A percentile compares a stretch with the other conserved stretches of the same genome.
These are phyloP conservation scores for Westerdykella aurantiaca DNA, from an alignment of 2,329 filamentous ascomycete species.

Conservation along the genomic window DNA sequence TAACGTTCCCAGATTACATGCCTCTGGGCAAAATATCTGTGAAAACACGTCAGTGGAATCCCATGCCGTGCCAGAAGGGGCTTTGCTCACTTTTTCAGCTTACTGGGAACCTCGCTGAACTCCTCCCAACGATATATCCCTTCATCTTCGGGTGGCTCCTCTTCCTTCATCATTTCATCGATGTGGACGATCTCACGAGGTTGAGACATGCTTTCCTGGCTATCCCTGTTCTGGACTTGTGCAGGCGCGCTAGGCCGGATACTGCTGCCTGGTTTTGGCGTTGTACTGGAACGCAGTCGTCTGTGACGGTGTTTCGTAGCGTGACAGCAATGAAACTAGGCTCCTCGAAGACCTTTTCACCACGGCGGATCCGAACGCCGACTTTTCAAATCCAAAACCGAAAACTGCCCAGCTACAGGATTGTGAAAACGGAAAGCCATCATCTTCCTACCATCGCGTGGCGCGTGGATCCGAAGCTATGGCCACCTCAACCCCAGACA, in stretches of 20 bases:
- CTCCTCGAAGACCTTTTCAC: too few species aligned
- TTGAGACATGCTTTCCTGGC: background rate
- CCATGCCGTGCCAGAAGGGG: background rate
- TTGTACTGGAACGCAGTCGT: too few species aligned
- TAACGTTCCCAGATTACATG: constrained; percentile 84
- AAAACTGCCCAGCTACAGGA: too few species aligned
- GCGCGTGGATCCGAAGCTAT: constrained; percentile 19
- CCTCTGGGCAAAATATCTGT: constrained; percentile 84
- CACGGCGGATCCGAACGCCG: too few species aligned
- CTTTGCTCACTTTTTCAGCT: constrained; percentile 69
- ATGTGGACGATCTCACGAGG: background rate
- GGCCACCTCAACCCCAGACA: constrained; percentile 18
- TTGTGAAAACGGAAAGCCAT: too few species aligned
- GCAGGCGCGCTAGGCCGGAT: background rate
- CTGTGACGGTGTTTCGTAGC: background rate
- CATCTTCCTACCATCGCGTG: background rate
- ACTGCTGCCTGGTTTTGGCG: too few species aligned
- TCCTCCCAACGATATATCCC: constrained; percentile 64
- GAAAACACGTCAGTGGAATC: constrained; percentile 1
- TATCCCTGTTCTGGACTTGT: background rate
- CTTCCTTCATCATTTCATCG: constrained; percentile 10
- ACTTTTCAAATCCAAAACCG: too few species aligned
- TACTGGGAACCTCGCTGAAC: constrained; percentile 66
- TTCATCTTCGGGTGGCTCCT: constrained; percentile 18
- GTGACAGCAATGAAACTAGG: too few species aligned